Evolutionary conservation across 106 monocot species (phyloP), one percentile per base, ranked within the genome.

Genomic region (Dioscorea alata): DNA sequence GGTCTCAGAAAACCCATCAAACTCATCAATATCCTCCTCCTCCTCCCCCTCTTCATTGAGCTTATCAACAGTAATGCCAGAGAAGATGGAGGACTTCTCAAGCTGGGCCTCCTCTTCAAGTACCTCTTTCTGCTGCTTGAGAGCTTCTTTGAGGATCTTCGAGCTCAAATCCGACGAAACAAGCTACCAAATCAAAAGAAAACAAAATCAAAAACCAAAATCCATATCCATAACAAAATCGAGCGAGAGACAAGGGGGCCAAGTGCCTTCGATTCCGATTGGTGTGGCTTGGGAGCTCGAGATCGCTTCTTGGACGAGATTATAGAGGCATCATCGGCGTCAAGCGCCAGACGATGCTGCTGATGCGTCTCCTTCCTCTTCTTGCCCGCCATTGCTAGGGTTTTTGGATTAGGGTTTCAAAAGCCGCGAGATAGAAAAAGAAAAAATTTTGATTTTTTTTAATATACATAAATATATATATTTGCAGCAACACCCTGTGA

Each of bases 41-140:
- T 69, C 86, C 4, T 70, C 75, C 1, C 56, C 77, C 10, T 54
- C 73, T 13, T 31, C 35, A 10, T 31, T 15, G 15, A 68, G 63
- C 34, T 70, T 25, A 2, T 64, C 69, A 8, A 68, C 57, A 28
- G 70, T 61, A 8, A 76, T 59, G 8, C 67, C 49, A 19, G 73
- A 61, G 35, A 85, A 78, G 34, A 80, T 50, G 4, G 59, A 51
- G 7, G 42, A 52, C 7, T 73, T 61, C 22, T 13, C 19, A 23
- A 59, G 66, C 21, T 80, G 42, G 10, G 42, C 72, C 6, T 4
- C 76, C 50, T 92, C 92, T 61, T 75, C 69, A 8, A 59, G 73
- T 24, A 95, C 82, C 66, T 97, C 97, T 66, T 80, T 80, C 74
- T 92, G 92, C 73, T 92, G 97, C 15, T 71, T 80, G 4, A 83